A percentile compares a stretch with the other conserved stretches of the same genome.
Conservation (phyloP, 1,284 basidiomycete genomes). For the Cryptococcus neoformans region DNA sequence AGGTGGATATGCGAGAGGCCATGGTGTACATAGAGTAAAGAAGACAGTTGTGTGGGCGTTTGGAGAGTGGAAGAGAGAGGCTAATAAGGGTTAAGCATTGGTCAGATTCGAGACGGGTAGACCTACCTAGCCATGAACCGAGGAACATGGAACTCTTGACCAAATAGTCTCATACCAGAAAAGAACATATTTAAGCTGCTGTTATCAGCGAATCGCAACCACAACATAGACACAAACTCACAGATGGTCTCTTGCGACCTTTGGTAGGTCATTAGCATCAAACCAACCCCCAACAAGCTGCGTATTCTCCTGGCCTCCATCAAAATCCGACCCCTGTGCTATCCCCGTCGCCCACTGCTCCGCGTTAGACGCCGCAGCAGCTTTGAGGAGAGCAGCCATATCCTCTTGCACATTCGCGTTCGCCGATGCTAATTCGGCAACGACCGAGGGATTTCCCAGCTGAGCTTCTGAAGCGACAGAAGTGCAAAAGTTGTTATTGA, state of each 20-base stretch:
- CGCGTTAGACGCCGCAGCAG: not conserved
- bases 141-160: slow-evolving; percentile 35
- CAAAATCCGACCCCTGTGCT: not conserved
- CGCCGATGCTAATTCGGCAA: not conserved
- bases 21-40: slow-evolving; percentile 43
- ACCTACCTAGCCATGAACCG: slow-evolving; percentile 38
- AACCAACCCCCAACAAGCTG: slow-evolving; percentile 40
- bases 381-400: slow-evolving; percentile 1
- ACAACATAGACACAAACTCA: slow-evolving; percentile 13
- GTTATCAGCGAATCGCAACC: slow-evolving; percentile 1
- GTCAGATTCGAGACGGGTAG: slow-evolving; percentile 18
- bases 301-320: slow-evolving; percentile 3
- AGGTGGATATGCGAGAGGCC: slow-evolving; percentile 29
- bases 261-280: slow-evolving; percentile 38
- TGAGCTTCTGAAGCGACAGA: not conserved
- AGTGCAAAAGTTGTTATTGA: not conserved
- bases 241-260: slow-evolving; percentile 40
- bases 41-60: slow-evolving; percentile 40
- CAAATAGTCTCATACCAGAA: slow-evolving; percentile 27
- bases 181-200: slow-evolving; percentile 38
- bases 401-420: not conserved
- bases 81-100: slow-evolving; percentile 34
- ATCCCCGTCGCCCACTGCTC: not conserved
- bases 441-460: not conserved
- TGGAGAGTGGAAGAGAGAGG: slow-evolving; percentile 27